Conservation (phyloP, 2,329 filamentous ascomycete species). For the Coniochaeta sp. region DNA sequence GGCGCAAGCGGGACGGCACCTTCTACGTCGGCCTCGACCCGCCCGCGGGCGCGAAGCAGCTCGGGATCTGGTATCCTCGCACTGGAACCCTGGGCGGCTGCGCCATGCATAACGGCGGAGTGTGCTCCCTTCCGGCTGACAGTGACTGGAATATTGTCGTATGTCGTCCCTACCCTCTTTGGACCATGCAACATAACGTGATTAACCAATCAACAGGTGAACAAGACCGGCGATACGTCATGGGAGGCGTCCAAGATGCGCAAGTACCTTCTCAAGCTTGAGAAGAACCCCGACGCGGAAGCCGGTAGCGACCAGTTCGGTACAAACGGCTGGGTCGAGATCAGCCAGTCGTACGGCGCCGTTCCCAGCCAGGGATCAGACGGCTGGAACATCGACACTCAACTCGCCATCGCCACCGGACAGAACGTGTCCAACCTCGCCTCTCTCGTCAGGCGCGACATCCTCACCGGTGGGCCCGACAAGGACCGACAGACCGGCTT, state of each 20-base stretch:
- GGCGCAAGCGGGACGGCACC: constrained; percentile 29
- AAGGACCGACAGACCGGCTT: constrained; percentile 21
- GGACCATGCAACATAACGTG: background rate
- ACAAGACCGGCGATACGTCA: constrained; percentile 51
- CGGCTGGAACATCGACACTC: constrained; percentile 35
- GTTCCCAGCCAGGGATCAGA: constrained; percentile 38
- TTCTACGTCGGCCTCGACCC: constrained; percentile 31
- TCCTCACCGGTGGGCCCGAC: constrained; percentile 16
- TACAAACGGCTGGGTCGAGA: constrained; percentile 35
- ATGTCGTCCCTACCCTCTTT: background rate
- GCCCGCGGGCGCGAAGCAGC: constrained; percentile 28
- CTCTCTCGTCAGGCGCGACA: constrained; percentile 21
- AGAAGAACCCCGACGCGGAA: constrained; percentile 46
- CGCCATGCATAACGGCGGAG: constrained; percentile 54
- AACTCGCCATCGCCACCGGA: constrained; percentile 31
- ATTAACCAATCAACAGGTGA: constrained; percentile 8
- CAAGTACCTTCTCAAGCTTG: constrained; percentile 48
- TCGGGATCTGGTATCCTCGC: constrained; percentile 40
- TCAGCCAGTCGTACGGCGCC: constrained; percentile 19
- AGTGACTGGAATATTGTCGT: constrained; percentile 54
- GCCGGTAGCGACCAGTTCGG: constrained; percentile 37
- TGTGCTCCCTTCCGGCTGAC: constrained; percentile 50
- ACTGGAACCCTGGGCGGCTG: constrained; percentile 41
- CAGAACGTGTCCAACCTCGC: constrained; percentile 16
- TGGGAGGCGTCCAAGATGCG: constrained; percentile 56